Evolutionary conservation across 1,139 yeast genomes (phyloP).

Genomic region (Ogataea hybrid): DNA sequence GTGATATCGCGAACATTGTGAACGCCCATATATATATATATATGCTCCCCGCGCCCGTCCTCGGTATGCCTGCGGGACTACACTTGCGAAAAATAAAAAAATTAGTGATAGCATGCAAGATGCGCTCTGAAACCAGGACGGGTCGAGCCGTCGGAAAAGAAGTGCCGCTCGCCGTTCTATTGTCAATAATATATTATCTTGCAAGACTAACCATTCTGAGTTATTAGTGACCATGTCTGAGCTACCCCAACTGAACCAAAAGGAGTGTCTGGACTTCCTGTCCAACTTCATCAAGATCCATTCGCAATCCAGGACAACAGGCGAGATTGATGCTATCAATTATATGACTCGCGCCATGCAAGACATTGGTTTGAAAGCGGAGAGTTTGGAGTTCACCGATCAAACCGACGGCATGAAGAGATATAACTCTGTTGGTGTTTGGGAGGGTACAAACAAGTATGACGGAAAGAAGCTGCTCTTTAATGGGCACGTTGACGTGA

Average conservation of each 20-base stretch:
- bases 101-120: background rate
- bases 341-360: constrained; percentile 29
- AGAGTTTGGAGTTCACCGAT: constrained; percentile 27
- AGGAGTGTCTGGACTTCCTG: constrained; percentile 26
- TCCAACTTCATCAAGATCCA: constrained; percentile 31
- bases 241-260: constrained; percentile 26
- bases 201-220: background rate
- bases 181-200: too few species aligned
- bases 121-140: background rate
- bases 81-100: background rate
- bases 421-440: constrained; percentile 29
- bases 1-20: background rate
- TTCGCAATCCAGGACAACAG: constrained; percentile 29
- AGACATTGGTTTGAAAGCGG: constrained; percentile 27
- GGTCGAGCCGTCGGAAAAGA: background rate
- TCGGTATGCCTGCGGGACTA: background rate
- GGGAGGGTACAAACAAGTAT: constrained; percentile 28
- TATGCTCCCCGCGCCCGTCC: background rate
- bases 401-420: constrained; percentile 29
- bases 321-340: constrained; percentile 29
- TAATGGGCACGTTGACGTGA: constrained; percentile 33
- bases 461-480: constrained; percentile 25
- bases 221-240: constrained; percentile 2
- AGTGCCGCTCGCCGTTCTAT: background rate
- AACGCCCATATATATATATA: background rate